These are phyloP conservation scores for Coemansia sp. DNA, from an alignment of 192 early-diverging fungal species.

Conservation along the genomic window DNA sequence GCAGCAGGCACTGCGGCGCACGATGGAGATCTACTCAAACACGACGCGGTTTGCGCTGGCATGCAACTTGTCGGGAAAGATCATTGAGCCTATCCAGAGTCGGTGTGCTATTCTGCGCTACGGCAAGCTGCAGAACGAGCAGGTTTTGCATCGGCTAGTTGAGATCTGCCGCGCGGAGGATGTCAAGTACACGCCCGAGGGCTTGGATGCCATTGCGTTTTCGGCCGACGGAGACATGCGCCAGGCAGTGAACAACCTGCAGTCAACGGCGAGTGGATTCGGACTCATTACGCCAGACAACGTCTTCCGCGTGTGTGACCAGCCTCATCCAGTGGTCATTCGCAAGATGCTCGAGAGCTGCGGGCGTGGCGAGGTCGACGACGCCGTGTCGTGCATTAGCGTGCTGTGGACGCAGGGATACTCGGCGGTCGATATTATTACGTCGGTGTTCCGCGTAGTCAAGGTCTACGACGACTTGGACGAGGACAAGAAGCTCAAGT, in stretches of 20 bases:
- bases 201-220: slow-evolving; percentile 93
- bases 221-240: slow-evolving; percentile 99
- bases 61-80: slow-evolving; percentile 95
- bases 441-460: slow-evolving; percentile 88
- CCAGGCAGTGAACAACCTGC: slow-evolving; percentile 96
- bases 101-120: slow-evolving; percentile 94
- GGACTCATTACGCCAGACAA: slow-evolving; percentile 84
- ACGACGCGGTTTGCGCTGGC: slow-evolving; percentile 97
- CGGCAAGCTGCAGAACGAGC: slow-evolving; percentile 74
- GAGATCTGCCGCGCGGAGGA: slow-evolving; percentile 86
- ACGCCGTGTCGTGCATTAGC: slow-evolving; percentile 69
- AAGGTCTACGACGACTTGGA: slow-evolving; percentile 75
- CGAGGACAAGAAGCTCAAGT: slow-evolving; percentile 85
- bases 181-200: slow-evolving; percentile 85
- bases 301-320: slow-evolving; percentile 98
- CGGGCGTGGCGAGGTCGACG: slow-evolving; percentile 66
- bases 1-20: slow-evolving; percentile 96
- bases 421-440: slow-evolving; percentile 88
- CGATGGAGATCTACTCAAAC: slow-evolving; percentile 96
- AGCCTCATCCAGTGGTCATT: slow-evolving; percentile 88
- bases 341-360: slow-evolving; percentile 77
- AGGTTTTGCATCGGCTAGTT: slow-evolving; percentile 78
- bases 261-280: slow-evolving; percentile 89
- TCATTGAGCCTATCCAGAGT: slow-evolving; percentile 98
- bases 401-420: slow-evolving; percentile 87